A percentile compares a stretch with the other conserved stretches of the same genome.
phyloP scores from a whole-genome alignment of 768 basidiomycete species.

The Auricularia auricula-judae region DNA sequence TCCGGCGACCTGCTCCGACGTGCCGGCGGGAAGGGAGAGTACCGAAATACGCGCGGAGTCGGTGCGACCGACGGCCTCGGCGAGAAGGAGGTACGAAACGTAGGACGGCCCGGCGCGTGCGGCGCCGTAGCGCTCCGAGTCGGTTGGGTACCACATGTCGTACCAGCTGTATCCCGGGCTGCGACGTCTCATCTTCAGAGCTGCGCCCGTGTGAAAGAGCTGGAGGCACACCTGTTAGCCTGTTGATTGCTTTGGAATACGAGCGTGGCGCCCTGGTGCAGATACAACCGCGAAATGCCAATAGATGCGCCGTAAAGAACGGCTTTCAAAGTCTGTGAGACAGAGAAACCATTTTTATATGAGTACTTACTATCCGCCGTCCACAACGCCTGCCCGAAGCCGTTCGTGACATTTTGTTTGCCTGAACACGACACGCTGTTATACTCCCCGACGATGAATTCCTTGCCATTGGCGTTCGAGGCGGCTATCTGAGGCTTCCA shows the following conservation, averaged over 20 bases:
- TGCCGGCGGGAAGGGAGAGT: constrained; percentile 10
- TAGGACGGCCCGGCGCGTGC: constrained; percentile 19
- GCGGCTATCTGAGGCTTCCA: constrained; percentile 24
- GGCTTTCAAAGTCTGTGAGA: constrained; percentile 5
- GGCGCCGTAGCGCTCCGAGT: constrained; percentile 16
- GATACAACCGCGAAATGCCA: constrained; percentile 21
- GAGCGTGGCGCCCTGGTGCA: constrained; percentile 25
- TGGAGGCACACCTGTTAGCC: constrained; percentile 15
- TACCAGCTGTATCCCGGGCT: constrained; percentile 13
- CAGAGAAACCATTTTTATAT: background rate
- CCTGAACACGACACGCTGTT: constrained; percentile 22
- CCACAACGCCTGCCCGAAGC: constrained; percentile 24
- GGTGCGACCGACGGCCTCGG: constrained; percentile 21
- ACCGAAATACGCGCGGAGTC: constrained; percentile 13
- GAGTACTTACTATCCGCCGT: constrained; percentile 16
- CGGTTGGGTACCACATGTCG: constrained; percentile 22
- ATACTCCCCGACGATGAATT: constrained; percentile 12
- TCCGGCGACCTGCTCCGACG: constrained; percentile 15
- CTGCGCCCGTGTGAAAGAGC: background rate
- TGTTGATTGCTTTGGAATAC: constrained; percentile 22
- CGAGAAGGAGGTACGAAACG: constrained; percentile 23
- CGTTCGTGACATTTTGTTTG: constrained; percentile 24
- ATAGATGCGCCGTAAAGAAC: constrained; percentile 18
- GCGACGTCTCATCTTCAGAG: background rate
- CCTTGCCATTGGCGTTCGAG: constrained; percentile 5